A percentile compares a stretch with the other conserved stretches of the same genome.
phyloP scores from a whole-genome alignment of 192 early-diverging fungal species.

The Dimargaris xerosporica region DNA sequence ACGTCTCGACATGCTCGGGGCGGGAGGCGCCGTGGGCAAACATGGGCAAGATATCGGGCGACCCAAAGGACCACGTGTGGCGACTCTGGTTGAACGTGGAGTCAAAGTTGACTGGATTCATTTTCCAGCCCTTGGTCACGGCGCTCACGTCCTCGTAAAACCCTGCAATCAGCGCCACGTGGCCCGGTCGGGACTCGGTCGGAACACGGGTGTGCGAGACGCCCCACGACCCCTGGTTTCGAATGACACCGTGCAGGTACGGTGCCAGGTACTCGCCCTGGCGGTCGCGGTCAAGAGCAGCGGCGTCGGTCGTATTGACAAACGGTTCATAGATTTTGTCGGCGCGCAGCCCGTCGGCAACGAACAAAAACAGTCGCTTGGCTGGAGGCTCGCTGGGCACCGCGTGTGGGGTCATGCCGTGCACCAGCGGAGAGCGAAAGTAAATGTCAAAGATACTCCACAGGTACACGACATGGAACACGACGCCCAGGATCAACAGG shows the following conservation, averaged over 20 bases:
- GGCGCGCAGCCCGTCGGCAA: constrained; percentile 85
- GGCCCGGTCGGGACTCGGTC: constrained; percentile 89
- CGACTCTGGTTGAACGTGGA: constrained; percentile 85
- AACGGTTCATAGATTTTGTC: constrained; percentile 82
- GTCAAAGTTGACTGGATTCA: constrained; percentile 94
- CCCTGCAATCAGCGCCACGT: constrained; percentile 94
- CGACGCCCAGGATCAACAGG: constrained; percentile 63
- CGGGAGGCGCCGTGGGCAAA: constrained; percentile 85
- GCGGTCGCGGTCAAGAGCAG: not conserved
- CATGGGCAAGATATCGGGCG: constrained; percentile 95
- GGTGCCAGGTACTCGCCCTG: constrained; percentile 24
- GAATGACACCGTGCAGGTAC: constrained; percentile 39
- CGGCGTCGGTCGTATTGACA: constrained; percentile 28
- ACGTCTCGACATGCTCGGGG: constrained; percentile 59
- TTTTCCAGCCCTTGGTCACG: constrained; percentile 94
- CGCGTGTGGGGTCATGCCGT: constrained; percentile 83
- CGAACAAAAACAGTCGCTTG: constrained; percentile 71
- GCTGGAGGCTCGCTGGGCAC: constrained; percentile 61
- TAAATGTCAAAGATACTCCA: constrained; percentile 96
- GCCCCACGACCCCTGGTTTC: constrained; percentile 55
- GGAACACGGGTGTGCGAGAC: constrained; percentile 86
- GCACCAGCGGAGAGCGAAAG: constrained; percentile 93
- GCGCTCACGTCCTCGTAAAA: constrained; percentile 98
- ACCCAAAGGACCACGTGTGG: constrained; percentile 96
- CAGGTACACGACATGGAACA: constrained; percentile 85